Base-by-base conservation (phyloP, 108 stramenopile genomes). In the Nitzschia palea region DNA sequence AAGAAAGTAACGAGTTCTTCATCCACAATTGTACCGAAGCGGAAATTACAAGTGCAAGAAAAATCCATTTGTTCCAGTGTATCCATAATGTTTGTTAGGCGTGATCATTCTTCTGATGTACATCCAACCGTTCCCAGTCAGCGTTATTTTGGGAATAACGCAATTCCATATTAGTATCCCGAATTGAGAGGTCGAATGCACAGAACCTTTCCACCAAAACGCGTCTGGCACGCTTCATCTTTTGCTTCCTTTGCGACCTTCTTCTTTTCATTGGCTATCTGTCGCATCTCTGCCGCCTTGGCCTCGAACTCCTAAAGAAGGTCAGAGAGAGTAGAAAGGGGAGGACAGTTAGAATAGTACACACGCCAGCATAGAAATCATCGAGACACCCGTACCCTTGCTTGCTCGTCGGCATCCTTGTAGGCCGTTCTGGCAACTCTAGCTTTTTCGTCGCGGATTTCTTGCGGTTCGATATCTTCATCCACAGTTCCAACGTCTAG, bases 171-270 rank as follows among this genome's bases (percentile, higher is more conserved):
- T 70, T 89, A 93, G 61, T 83, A 93, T 58, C 91, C 91, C 48
- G 63, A 55, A 32, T 74, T 77, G 42, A 87, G 74, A 29, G 83
- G 80, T 32, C 89, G 86, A 67, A 93, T 55, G 70, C 91, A 93
- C 10, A 93, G 48, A 18, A 88, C 35, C 68, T 94, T 94, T 44
- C 93, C 93, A 56, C 93, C 93, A 2, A 74, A 73, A 69, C 89
- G 81, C 23, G 88, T 89, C 22, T 60, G 71, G 62, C 93, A 94
- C 4, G 93, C 93, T 34, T 80, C 81, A 76, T 86, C 90, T 78
- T 94, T 94, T 20, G 86, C 86, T 26, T 60, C 70, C 59, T 78
- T 82, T 34, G 85, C 82, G 22, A 67, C 57, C 65, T 88, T 83
- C 77, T 89, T 88, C 47, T 85, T 85, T 29, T 78, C 81, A 12